Percentiles rank a stretch among this genome's conserved stretches.
phyloP scores from a whole-genome alignment of 148 eudicot species.

The Vaccinium macrocarpon region DNA sequence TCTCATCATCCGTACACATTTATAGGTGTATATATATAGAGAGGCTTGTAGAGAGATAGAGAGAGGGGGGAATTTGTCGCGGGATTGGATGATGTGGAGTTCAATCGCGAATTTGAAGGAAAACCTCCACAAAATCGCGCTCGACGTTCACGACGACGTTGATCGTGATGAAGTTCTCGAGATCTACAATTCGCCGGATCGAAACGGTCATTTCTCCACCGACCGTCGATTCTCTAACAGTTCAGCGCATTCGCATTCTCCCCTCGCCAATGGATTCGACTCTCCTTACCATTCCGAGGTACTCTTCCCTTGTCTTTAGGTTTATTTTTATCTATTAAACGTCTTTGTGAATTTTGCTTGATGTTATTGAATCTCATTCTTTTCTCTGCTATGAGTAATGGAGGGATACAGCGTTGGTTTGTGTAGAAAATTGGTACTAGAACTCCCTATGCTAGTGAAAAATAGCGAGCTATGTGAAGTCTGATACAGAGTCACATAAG shows the following conservation, averaged over 20 bases:
- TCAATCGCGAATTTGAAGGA: slow-evolving; percentile 91
- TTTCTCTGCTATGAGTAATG: neutral
- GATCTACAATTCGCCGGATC: slow-evolving; percentile 38
- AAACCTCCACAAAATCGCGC: slow-evolving; percentile 78
- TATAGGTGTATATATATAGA: neutral
- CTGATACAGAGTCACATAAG: neutral
- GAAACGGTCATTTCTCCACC: slow-evolving; percentile 29
- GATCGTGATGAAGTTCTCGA: slow-evolving; percentile 46
- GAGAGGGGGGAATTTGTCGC: neutral
- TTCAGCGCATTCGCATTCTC: slow-evolving; percentile 40
- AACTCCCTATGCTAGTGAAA: neutral
- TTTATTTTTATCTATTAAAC: neutral
- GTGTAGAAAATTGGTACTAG: neutral
- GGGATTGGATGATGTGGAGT: slow-evolving; percentile 53
- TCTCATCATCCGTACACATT: neutral
- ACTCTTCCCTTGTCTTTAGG: neutral
- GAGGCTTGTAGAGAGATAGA: too few species aligned
- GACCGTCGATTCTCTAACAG: slow-evolving; percentile 61
- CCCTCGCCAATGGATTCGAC: slow-evolving; percentile 54
- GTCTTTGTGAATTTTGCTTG: neutral
- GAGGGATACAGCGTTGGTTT: neutral
- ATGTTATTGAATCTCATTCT: neutral
- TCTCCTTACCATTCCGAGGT: slow-evolving; percentile 60
- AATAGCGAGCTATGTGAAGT: neutral
- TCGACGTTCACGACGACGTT: slow-evolving; percentile 76